Conservation (phyloP, 768 basidiomycete genomes). For the Boletus subparvulus region DNA sequence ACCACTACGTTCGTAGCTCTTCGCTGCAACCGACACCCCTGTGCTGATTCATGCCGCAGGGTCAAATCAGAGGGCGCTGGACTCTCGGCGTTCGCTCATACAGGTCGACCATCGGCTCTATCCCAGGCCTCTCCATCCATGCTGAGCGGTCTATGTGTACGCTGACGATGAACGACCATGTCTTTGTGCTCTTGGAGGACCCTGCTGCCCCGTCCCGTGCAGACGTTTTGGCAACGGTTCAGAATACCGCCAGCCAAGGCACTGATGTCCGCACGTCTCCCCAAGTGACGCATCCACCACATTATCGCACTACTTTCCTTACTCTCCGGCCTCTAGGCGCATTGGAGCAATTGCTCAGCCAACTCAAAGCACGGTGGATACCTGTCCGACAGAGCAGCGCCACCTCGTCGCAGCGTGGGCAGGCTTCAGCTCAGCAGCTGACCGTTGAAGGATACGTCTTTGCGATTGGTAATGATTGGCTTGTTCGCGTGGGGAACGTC, state of each 20-base stretch:
- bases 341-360: constrained; percentile 70
- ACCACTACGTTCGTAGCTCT: constrained; percentile 57
- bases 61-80: constrained; percentile 63
- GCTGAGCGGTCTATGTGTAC: constrained; percentile 73
- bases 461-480: constrained; percentile 77
- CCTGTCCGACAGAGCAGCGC: constrained; percentile 56
- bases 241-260: constrained; percentile 39
- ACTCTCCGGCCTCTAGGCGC: constrained; percentile 73
- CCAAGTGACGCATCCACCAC: constrained; percentile 38
- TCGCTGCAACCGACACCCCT: constrained; percentile 14
- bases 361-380: constrained; percentile 75
- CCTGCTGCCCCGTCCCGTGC: constrained; percentile 66
- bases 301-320: constrained; percentile 75
- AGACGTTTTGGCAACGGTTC: constrained; percentile 45
- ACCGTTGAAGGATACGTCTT: constrained; percentile 72
- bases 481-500: constrained; percentile 78
- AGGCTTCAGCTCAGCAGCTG: constrained; percentile 60
- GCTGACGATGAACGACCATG: constrained; percentile 77
- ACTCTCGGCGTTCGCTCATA: constrained; percentile 68
- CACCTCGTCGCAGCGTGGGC: constrained; percentile 42
- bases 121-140: constrained; percentile 47
- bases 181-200: constrained; percentile 78
- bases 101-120: constrained; percentile 66
- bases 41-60: constrained; percentile 41
- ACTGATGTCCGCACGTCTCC: constrained; percentile 13